Base-by-base conservation (phyloP, 2,329 filamentous ascomycete species). In the Ascochyta koolunga region DNA sequence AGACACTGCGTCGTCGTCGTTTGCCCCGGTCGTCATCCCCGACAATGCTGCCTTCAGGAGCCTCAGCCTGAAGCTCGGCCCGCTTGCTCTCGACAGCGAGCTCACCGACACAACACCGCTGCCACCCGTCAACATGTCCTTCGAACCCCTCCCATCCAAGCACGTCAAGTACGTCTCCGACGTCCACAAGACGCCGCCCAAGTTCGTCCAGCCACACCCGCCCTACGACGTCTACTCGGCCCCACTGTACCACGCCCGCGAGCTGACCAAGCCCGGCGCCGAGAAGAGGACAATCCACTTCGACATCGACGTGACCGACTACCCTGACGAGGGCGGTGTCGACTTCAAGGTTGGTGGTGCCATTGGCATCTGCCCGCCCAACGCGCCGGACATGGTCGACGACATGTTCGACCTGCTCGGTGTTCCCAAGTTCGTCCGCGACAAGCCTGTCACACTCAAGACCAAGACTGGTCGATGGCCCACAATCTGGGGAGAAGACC, bases 251-350 rank as follows among this genome's bases (percentile, higher is more conserved):
- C 87, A 87, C 66, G 86, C 91, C 2, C 88, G 95, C 50, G 92
- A 96, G 76, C 79, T 99, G 71, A 99, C 95, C 11, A 89, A 86
- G 71, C 81, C 85, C 21, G 93, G 93, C 19, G 95, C 95, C 5
- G 91, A 96, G 80, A 99, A 99, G 84, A 85, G 93, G 56, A 99
- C 95, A 0, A 96, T 93, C 74, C 95, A 99, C 76, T 98, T 98
- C 68, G 95, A 98, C 68, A 86, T 99, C 38, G 95, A 99, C 68
- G 89, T 99, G 43, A 97, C 93, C 42, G 89, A 96, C 72, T 99
- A 99, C 67, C 92, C 95, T 0, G 84, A 86, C 18, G 91, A 96
- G 77, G 83, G 83, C 50, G 89, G 90, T 48, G 86, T 93, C 5
- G 95, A 98, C 71, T 99, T 98, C 82, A 93, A 93, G 71, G 95